Evolutionary conservation across 805 yeast genomes (phyloP).

Genomic region (Saccharomycopsis fibuligera): DNA sequence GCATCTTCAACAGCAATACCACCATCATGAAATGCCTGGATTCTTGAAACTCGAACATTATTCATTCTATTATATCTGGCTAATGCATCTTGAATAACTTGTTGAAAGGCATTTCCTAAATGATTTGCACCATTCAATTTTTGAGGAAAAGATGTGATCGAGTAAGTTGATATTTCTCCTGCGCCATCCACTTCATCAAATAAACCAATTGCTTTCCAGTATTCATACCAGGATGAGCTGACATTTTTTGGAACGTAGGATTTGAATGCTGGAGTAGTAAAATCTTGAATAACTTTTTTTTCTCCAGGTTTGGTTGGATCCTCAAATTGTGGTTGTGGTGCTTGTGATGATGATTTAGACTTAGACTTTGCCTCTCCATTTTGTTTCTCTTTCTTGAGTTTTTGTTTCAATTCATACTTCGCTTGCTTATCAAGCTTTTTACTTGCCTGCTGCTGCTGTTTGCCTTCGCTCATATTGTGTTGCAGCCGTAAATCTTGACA

Average conservation of each 20-base stretch:
- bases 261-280: slow-evolving; percentile 90
- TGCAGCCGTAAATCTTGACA: too few relatives aligned
- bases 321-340: not conserved
- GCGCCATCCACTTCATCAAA: slow-evolving; percentile 90
- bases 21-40: slow-evolving; percentile 98
- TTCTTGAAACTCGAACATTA: slow-evolving; percentile 83
- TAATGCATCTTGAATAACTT: slow-evolving; percentile 87
- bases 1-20: slow-evolving; percentile 98
- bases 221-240: slow-evolving; percentile 93
- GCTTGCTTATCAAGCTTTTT: not conserved
- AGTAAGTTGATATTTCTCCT: slow-evolving; percentile 69
- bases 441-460: too few relatives aligned
- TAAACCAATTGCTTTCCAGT: slow-evolving; percentile 89
- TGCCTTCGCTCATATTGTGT: too few relatives aligned
- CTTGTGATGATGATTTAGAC: too few relatives aligned
- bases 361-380: not conserved
- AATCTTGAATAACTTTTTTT: slow-evolving; percentile 75
- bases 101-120: slow-evolving; percentile 97
- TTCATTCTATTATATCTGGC: slow-evolving; percentile 93
- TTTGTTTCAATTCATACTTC: slow-evolving; percentile 3
- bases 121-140: slow-evolving; percentile 97
- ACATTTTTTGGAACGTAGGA: slow-evolving; percentile 88
- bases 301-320: slow-evolving; percentile 57
- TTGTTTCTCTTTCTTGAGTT: not conserved
- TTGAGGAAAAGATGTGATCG: slow-evolving; percentile 96